Evolutionary conservation across 2,329 filamentous ascomycete species (phyloP).

Genomic region (Trichophyton equinum): DNA sequence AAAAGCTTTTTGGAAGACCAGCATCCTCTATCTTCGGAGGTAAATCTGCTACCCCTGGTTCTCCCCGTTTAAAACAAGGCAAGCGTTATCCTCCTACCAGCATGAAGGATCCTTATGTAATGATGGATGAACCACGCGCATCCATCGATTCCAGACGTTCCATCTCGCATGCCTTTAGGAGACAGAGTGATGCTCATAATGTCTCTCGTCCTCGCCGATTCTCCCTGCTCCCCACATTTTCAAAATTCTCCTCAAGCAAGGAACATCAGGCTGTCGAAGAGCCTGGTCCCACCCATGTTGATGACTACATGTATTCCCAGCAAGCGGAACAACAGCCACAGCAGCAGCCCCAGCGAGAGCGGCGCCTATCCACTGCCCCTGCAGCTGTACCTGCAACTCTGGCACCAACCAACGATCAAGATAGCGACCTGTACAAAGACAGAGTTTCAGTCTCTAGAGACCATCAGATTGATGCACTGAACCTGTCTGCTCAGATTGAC

Average conservation of each 20-base stretch:
- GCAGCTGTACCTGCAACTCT: conserved; percentile 13
- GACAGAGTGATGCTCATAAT: conserved; percentile 53
- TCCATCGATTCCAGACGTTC: conserved; percentile 60
- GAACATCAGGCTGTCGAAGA: conserved; percentile 36
- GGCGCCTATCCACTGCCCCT: conserved; percentile 28
- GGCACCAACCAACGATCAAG: conserved; percentile 7
- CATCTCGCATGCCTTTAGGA: conserved; percentile 58
- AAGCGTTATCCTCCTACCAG: conserved; percentile 82
- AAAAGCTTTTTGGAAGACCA: conserved; percentile 72
- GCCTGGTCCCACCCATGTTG: conserved; percentile 26
- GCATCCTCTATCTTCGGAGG: conserved; percentile 66
- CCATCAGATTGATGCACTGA: conserved; percentile 18
- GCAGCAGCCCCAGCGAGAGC: conserved; percentile 11
- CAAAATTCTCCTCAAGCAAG: conserved; percentile 38
- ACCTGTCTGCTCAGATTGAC: conserved; percentile 31
- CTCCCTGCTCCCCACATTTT: conserved; percentile 56
- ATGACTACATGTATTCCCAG: conserved; percentile 16
- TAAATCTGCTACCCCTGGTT: conserved; percentile 24
- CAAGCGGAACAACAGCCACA: conserved; percentile 5
- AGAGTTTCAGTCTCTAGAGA: neutral
- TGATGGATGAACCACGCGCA: conserved; percentile 45
- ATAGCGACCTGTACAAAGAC: neutral
- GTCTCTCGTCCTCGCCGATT: conserved; percentile 54
- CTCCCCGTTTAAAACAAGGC: conserved; percentile 33
- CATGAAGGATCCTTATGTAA: conserved; percentile 52